Conservation (phyloP, 2,329 filamentous ascomycete species). For the Sporothrix euskadiensis region DNA sequence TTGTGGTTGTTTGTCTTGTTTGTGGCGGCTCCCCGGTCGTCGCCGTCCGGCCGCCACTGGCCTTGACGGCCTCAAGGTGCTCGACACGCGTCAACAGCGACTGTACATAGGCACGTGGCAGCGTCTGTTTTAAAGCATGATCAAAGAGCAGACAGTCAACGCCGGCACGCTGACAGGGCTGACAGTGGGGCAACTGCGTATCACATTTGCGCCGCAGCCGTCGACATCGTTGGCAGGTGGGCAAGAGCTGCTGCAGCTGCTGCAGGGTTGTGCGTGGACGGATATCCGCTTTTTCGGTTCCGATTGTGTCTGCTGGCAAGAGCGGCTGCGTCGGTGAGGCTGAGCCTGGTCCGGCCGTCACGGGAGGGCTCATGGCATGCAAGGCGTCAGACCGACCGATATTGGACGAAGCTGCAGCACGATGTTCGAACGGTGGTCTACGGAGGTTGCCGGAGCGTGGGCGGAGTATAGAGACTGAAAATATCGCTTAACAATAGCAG, state of each 20-base stretch:
- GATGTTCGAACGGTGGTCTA: too few species aligned
- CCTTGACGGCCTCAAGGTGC: constrained; percentile 30
- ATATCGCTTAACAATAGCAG: background rate
- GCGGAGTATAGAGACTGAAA: background rate
- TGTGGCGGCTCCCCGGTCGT: too few species aligned
- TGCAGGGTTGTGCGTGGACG: background rate
- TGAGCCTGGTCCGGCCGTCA: background rate
- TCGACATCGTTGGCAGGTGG: constrained; percentile 31
- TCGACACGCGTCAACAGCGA: constrained; percentile 29
- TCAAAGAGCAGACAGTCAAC: constrained; percentile 31
- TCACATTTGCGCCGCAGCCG: constrained; percentile 32
- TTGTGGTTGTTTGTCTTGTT: too few species aligned
- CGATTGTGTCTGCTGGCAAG: too few species aligned
- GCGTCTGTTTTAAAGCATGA: constrained; percentile 31
- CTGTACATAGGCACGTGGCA: constrained; percentile 31
- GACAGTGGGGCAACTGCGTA: constrained; percentile 31
- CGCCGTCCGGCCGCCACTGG: background rate
- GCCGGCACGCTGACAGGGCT: constrained; percentile 26
- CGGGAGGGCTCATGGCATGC: too few species aligned
- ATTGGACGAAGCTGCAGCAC: too few species aligned
- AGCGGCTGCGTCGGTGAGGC: background rate
- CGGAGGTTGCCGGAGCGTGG: too few species aligned
- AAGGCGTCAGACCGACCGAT: too few species aligned
- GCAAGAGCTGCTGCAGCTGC: constrained; percentile 30
- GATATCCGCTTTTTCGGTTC: background rate